A percentile compares a stretch with the other conserved stretches of the same genome.
Evolutionary conservation across 176 grass and related monocot genomes (phyloP).

Genomic region (Paspalum notatum): DNA sequence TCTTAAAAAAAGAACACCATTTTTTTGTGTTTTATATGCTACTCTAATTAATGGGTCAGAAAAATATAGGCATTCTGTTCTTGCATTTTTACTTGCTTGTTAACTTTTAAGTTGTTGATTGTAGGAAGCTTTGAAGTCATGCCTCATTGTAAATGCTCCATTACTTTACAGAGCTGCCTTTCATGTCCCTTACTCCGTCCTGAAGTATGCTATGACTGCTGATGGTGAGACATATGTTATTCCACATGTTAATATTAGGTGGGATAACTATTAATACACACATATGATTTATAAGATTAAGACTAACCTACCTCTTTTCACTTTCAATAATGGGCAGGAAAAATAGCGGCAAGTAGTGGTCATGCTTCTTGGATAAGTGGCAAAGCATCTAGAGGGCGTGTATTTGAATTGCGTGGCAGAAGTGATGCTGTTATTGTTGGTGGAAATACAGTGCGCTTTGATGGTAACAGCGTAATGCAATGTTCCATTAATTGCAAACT

Average conservation of each 20-base stretch:
- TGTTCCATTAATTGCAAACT: conserved; percentile 25
- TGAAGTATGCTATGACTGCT: conserved; percentile 98
- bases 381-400: conserved; percentile 82
- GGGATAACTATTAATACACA: background rate
- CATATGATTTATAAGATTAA: background rate
- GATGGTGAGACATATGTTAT: conserved; percentile 66
- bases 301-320: background rate
- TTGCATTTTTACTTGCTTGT: background rate
- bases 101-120: conserved; percentile 35
- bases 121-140: conserved; percentile 86
- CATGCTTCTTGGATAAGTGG: conserved; percentile 97
- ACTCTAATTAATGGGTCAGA: background rate
- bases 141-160: conserved; percentile 92
- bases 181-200: conserved; percentile 78
- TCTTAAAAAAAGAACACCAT: background rate
- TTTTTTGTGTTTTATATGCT: background rate
- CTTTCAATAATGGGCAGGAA: conserved; percentile 58
- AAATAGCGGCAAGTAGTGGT: conserved; percentile 94
- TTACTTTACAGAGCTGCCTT: conserved; percentile 91
- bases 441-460: conserved; percentile 87
- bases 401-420: conserved; percentile 96
- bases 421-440: conserved; percentile 98
- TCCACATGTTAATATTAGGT: conserved; percentile 10
- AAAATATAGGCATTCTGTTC: background rate
- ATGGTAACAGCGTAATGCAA: conserved; percentile 52